Evolutionary conservation across 129 eudicot genomes (phyloP), one percentile per base, ranked within the genome.

Genomic region (Scalesia atractyloides): DNA sequence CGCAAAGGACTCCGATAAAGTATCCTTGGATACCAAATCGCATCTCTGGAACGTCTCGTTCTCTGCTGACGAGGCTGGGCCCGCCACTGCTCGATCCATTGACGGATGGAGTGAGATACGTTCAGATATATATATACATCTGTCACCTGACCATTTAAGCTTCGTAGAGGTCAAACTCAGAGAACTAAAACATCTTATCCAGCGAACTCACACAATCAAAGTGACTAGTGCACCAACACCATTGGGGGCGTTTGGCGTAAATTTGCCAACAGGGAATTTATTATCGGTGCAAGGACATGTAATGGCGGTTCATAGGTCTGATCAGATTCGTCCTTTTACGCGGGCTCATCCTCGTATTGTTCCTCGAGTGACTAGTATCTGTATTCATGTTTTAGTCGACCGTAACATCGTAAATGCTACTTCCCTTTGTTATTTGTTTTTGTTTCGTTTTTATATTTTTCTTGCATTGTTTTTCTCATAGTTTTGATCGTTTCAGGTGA

Each of bases 331-430:
- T 75, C 66, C 73, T 66, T 66, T 70, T 67, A 77, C 73, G 50
- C 58, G 76, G 78, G 69, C 47, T 61, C 80, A 22, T 9, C 71
- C 18, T 44, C 82, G 37, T 68, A 74, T 84, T 16, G 56, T 67
- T 53, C 79, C 59, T 48, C 87, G 75, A 65, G 62, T 50, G 54
- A 61, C 79, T 7, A 73, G 59, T 14, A 61, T 83, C 15, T 94
- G 96, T 76, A 72, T 90, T 74, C 98, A 90, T 81, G 86, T 90
- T 75, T 66, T 81, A 61, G 69, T 80, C 30, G 88, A 83, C 59
- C 46, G 72, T 51, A 73, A 73, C 47, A 73, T 66, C 46, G 98
- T 94, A 90, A 81, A 12, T 53, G 26, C 73, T 39, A 53, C 14
- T 18, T 52, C 63, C 43, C 7, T 24, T 62, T 20, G 64, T 46